Percentiles rank a stretch among this genome's conserved stretches.
Conservation (phyloP, 2,329 filamentous ascomycete species). For the Phoma sp. region DNA sequence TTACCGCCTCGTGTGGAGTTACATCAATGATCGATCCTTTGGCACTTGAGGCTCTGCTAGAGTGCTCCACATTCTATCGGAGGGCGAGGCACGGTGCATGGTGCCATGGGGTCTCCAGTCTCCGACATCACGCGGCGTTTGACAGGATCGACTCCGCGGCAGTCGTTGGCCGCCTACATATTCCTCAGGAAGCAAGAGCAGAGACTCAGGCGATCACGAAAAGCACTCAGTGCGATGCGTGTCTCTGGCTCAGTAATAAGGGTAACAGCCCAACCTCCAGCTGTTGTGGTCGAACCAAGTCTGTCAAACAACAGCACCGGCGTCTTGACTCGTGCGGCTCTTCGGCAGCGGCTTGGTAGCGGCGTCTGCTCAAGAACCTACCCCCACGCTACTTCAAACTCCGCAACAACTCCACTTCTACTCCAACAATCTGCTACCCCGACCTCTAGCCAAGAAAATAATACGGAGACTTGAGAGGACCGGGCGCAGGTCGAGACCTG, state of each 20-base stretch:
- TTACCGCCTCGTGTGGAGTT: slow-evolving; percentile 11
- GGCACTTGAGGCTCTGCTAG: slow-evolving; percentile 19
- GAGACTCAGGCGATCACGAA: too few relatives aligned
- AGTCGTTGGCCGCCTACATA: background rate
- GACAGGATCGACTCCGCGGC: background rate
- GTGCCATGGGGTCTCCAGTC: slow-evolving; percentile 14
- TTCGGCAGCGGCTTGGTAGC: slow-evolving; percentile 1
- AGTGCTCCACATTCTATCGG: slow-evolving; percentile 8
- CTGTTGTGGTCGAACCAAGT: background rate
- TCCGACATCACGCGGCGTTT: slow-evolving; percentile 4
- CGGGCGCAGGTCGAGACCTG: background rate
- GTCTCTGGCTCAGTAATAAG: background rate
- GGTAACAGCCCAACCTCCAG: background rate
- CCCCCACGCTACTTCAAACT: slow-evolving; percentile 14
- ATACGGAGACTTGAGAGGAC: background rate
- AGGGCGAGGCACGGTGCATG: slow-evolving; percentile 4
- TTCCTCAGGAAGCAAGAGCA: background rate
- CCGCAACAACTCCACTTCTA: slow-evolving; percentile 4
- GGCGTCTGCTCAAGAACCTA: background rate
- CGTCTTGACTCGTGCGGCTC: slow-evolving; percentile 12
- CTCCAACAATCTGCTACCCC: slow-evolving; percentile 9
- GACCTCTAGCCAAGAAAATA: slow-evolving; percentile 10
- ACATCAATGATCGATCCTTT: slow-evolving; percentile 7
- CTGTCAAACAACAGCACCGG: slow-evolving; percentile 2
- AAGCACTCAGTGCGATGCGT: background rate